Evolutionary conservation across 2,329 filamentous ascomycete species (phyloP), one percentile per base, ranked within the genome.

Genomic region (Celoporthe dispersa): DNA sequence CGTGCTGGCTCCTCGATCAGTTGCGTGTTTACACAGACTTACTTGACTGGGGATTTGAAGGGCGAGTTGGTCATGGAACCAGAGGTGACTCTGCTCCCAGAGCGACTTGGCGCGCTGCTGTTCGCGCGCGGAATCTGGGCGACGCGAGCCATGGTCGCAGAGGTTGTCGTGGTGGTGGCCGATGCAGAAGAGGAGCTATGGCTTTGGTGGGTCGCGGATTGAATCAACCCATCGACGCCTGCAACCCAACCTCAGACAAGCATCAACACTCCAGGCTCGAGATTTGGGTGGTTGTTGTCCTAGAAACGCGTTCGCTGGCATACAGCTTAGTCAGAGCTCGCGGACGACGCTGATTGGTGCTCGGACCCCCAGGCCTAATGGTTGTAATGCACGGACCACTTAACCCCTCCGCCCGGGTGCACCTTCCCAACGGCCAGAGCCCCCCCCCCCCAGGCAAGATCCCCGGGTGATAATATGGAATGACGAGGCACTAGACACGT

Each of bases 1-100:
- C 57, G 61, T 51, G 41, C 22, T 55, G 35, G 14, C n/a, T 33
- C 37, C 37, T 19, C 41, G 25, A 35, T 16, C 48, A 16, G 31
- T 11, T n/a, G n/a, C 53, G 59, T 66, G 57, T 67, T 66, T 67
- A 73, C 68, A 44, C 31, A 37, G 71, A 81, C 85, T 78, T 81
- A 88, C 86, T 88, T 88, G 68, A 88, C 78, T 6, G 86, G 84
- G 35, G 86, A 86, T 75, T 87, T 88, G 78, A 86, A 88, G 6
- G 87, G 86, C 31, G 87, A 88, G 61, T 81, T 81, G 39, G 81
- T 75, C 64, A 82, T 76, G 25, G 85, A 83, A 68, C 82, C 84
- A 44, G 85, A 85, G 25, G 82, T 81, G 55, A 81, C 80, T 78
- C 84, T 84, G 76, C 79, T 81, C 67, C 77, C 73, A 66, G 73